Evolutionary conservation across 768 basidiomycete species (phyloP), one percentile per base, ranked within the genome.

Genomic region (Lanmaoa pseudosensibilis): DNA sequence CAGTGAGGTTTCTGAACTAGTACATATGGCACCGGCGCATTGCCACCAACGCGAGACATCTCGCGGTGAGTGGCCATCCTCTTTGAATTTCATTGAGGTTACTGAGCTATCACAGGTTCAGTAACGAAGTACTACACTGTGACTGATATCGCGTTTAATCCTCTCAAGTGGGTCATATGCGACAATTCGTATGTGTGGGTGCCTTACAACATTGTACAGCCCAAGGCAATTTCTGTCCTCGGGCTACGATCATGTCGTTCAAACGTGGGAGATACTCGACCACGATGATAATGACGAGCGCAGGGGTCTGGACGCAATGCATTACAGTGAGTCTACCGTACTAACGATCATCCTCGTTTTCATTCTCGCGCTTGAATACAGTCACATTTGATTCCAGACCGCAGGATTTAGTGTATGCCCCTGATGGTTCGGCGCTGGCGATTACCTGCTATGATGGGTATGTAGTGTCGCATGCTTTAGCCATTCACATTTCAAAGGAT

Each of bases 131-230:
- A 84, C 57, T 85, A 83, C 56, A 73, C 80, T 1, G 77, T 87
- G 0, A 77, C 79, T 47, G 83, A 85, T 55, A 73, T 85, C 38
- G 79, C 78, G 21, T 82, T 84, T 54, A 78, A 83, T 62, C 82
- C 83, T 2, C 61, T 54, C 55, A 74, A 77, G 83, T 81, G 64
- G 55, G 73, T 49, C 45, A 5, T 38, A n/a, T 49, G 16, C 8
- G 8, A 21, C 21, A 19, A 27, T 13, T 47, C 2, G 7, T n/a
- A n/a, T 25, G 10, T 37, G 23, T 37, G 18, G 11, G 33, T 39
- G n/a, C 57, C 53, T 65, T 21, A 55, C 52, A 54, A 27, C 50
- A 23, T 41, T 44, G 27, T 5, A 21, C 44, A 83, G 82, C 30
- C 61, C 73, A 12, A 67, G 62, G 4, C 66, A 66, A 3, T 75